Evolutionary conservation across 1,284 basidiomycete species (phyloP).

Genomic region (Microbotryomycetes sp.): DNA sequence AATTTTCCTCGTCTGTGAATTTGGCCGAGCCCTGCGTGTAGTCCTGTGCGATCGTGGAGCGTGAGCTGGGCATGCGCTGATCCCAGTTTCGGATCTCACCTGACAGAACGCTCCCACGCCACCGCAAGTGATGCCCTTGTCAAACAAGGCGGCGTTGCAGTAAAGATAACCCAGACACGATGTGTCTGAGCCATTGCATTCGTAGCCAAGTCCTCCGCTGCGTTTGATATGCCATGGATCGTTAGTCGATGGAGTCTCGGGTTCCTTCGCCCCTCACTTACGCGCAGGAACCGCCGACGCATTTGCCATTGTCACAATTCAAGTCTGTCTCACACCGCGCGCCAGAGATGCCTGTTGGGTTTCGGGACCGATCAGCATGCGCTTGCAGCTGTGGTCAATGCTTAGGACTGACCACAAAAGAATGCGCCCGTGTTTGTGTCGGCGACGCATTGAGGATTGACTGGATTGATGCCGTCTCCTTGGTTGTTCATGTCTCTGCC

Average conservation of each 20-base stretch:
- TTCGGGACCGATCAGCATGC: neutral
- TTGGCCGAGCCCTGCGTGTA: neutral
- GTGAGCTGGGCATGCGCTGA: neutral
- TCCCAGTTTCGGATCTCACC: neutral
- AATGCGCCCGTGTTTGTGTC: neutral
- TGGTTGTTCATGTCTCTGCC: neutral
- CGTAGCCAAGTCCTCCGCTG: neutral
- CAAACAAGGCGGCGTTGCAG: neutral
- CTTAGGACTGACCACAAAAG: neutral
- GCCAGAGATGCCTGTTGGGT: neutral
- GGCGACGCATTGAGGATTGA: neutral
- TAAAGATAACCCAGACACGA: neutral
- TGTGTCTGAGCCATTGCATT: neutral
- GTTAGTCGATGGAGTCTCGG: too few relatives aligned
- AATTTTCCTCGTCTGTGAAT: neutral
- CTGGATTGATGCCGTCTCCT: neutral
- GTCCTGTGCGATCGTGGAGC: neutral
- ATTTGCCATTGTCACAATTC: neutral
- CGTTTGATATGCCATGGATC: too few relatives aligned
- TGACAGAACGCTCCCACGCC: neutral
- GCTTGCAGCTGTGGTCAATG: neutral
- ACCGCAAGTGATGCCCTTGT: neutral
- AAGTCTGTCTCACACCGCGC: neutral
- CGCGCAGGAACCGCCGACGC: neutral
- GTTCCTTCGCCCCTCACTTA: too few relatives aligned